Base-by-base conservation (phyloP, 176 grass and related monocot species). In the Bolboschoenus planiculmis region DNA sequence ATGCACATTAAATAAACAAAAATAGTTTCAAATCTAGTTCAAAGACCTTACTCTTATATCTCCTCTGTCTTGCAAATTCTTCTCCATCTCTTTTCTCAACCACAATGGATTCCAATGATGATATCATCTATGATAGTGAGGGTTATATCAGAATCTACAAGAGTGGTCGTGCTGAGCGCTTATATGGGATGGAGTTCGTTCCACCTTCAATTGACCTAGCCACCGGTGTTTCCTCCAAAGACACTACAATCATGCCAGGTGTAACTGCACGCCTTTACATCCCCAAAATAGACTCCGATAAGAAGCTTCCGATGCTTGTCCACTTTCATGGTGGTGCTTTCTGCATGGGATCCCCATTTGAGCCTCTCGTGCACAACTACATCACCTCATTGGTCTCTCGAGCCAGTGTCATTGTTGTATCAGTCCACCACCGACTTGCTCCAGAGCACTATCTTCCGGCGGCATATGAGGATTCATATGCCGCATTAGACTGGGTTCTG, bases 211-310 rank as follows among this genome's bases (percentile, higher is more conserved):
- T 46, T 29, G 87, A 91, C 73, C 56, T 67, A 50, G 78, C 71
- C 78, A 88, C 81, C 50, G 88, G 90, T 44, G 84, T 92, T 71
- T 83, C 78, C 62, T 92, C 90, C 78, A 74, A 63, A 40, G 93
- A 95, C 81, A 77, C 79, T 15, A 64, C 39, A 62, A 90, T 92
- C 86, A 48, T 75, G 33, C 54, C 85, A 48, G 56, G 86, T 72
- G 84, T 92, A 56, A 90, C 84, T 47, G 90, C 88, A 34, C 90
- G 90, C 60, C 85, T 95, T 70, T 95, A 92, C 84, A 70, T 87
- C 62, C 93, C 90, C 1, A 40, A 56, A 46, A 24, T 74, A 16
- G 81, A 60, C 3, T 29, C 26, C 0, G n/a, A n/a, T 8, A 39
- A 61, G 78, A 92, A 92, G 78, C 85, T 92, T 23, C 82, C 90